Conservation (phyloP, 352 stramenopile genomes). For the Paralagenidium karlingii region DNA sequence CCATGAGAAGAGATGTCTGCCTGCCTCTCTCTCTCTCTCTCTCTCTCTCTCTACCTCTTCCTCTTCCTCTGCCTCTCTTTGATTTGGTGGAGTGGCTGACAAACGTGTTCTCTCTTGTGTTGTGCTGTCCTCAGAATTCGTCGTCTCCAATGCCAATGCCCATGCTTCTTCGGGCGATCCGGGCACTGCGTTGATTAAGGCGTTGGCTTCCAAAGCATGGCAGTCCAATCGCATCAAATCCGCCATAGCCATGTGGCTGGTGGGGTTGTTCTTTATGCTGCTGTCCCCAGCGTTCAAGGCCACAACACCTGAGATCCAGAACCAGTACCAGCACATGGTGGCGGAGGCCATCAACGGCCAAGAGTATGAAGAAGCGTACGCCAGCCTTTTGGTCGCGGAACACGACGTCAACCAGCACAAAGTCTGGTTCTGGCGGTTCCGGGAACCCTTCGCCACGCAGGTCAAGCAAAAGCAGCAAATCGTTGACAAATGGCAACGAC, state of each 20-base stretch:
- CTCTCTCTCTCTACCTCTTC: too few relatives aligned
- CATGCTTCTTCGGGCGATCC: too few relatives aligned
- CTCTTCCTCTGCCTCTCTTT: too few relatives aligned
- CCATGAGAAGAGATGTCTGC: too few relatives aligned
- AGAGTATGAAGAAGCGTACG: conserved; percentile 60
- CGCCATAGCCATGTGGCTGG: conserved; percentile 45
- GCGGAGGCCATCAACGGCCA: conserved; percentile 64
- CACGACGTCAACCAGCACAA: conserved; percentile 50
- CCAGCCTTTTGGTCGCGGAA: conserved; percentile 33
- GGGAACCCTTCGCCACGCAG: conserved; percentile 49
- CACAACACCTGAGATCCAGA: conserved; percentile 63
- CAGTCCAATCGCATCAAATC: conserved; percentile 50
- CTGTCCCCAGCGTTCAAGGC: conserved; percentile 36
- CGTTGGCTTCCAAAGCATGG: conserved; percentile 29
- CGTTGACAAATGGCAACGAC: conserved; percentile 42
- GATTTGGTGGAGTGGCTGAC: too few relatives aligned
- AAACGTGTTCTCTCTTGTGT: too few relatives aligned
- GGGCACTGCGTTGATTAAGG: conserved; percentile 35
- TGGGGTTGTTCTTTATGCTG: conserved; percentile 81
- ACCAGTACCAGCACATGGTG: conserved; percentile 63
- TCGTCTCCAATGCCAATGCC: too few relatives aligned
- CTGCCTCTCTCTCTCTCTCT: too few relatives aligned
- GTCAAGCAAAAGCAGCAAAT: conserved; percentile 39
- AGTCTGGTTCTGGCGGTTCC: conserved; percentile 81
- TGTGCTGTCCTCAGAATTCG: too few relatives aligned